Evolutionary conservation across 495 filamentous ascomycete species (phyloP), one percentile per base, ranked within the genome.

Genomic region (Penicillium arizonense): DNA sequence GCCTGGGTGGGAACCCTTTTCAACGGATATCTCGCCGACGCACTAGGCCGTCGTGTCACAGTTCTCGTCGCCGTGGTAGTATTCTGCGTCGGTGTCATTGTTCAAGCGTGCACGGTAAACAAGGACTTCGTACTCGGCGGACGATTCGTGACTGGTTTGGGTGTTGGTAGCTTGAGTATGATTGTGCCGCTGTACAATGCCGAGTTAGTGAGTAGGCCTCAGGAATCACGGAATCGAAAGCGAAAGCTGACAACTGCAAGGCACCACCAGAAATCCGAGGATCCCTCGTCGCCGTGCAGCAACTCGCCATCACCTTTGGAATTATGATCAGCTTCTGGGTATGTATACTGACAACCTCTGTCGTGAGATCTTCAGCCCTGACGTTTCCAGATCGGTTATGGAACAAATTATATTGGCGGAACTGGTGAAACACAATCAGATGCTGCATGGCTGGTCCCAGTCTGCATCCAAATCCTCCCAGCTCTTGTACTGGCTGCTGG

Each of bases 1-100:
- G 89, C 89, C 38, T 91, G 88, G 89, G 55, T 91, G 14, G 90
- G 90, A 21, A 85, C 87, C 0, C 73, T 93, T 24, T 76, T 85
- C 43, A 88, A 84, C 35, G 88, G 88, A 18, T 87, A 89, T 66
- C 65, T 93, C 20, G 88, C 88, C 33, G 89, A 93, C 71, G 76
- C 77, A 8, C 65, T 88, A 14, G 88, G 86, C 28, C 80, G 90
- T 40, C 90, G 90, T 63, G 84, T 86, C 57, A 80, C 84, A 23
- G 83, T 91, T 40, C 58, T 92, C 12, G 74, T 91, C 34, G 86
- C 86, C 8, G 80, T 82, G 23, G 59, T 71, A 12, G 78, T 92
- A 34, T 93, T 95, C 73, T 81, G 87, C 35, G 53, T 92, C 20
- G 90, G 90, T 42, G 86, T 91, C 2, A 73, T 91, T 34, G 72